phyloP scores from a whole-genome alignment of 2,329 filamentous ascomycete species.

The Sporothrix curviconia region DNA sequence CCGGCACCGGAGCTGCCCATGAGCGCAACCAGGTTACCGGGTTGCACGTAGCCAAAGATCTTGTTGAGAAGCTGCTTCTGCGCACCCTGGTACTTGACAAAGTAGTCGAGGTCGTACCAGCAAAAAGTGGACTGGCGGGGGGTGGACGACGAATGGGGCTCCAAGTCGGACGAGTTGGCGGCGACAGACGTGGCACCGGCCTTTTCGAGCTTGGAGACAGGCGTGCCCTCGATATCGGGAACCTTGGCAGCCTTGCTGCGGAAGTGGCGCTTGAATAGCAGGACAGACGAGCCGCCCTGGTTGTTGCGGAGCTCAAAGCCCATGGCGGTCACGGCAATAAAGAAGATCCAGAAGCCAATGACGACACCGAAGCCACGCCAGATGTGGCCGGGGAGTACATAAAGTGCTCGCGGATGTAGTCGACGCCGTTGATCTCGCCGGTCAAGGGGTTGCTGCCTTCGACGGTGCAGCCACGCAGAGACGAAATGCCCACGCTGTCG shows the following conservation, averaged over 20 bases:
- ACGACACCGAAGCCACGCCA: conserved; percentile 77
- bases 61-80: conserved; percentile 70
- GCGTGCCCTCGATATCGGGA: neutral
- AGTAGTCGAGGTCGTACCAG: conserved; percentile 67
- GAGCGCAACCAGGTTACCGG: conserved; percentile 68
- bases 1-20: conserved; percentile 82
- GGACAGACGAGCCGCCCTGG: conserved; percentile 1
- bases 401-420: conserved; percentile 48
- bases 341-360: conserved; percentile 58
- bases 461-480: conserved; percentile 8
- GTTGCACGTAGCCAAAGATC: conserved; percentile 78
- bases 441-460: neutral
- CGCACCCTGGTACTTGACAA: conserved; percentile 50
- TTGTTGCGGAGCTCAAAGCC: conserved; percentile 60
- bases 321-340: conserved; percentile 38
- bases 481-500: neutral
- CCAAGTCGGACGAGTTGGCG: conserved; percentile 30
- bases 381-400: conserved; percentile 50
- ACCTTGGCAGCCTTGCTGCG: neutral
- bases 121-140: conserved; percentile 59
- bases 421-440: conserved; percentile 45
- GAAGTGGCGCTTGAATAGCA: conserved; percentile 28
- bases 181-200: neutral
- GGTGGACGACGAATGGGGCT: neutral
- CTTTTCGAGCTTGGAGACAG: neutral